phyloP scores from a whole-genome alignment of 2,329 filamentous ascomycete species.

The Aphanocladium album region DNA sequence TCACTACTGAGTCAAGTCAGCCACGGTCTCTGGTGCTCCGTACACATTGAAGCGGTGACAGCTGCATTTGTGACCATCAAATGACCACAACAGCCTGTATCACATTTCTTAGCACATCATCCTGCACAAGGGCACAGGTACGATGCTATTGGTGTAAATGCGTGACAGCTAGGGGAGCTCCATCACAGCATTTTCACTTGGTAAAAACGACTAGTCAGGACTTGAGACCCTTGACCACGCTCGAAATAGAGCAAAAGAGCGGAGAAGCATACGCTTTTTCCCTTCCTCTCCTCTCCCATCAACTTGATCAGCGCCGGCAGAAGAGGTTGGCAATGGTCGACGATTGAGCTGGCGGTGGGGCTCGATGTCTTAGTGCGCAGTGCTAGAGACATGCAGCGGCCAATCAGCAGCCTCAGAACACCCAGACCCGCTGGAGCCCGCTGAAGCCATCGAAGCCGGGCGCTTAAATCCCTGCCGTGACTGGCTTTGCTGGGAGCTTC shows the following conservation, averaged over 20 bases:
- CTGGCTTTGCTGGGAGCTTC: not conserved
- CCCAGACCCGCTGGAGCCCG: not conserved
- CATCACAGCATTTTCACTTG: not conserved
- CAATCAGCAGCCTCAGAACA: not conserved
- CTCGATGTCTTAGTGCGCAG: not conserved
- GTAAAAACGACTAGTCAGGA: not conserved
- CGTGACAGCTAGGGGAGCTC: not conserved
- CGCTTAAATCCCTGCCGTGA: slow-evolving; percentile 12
- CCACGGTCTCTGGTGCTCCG: not conserved
- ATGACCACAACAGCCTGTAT: not conserved
- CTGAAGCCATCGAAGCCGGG: slow-evolving; percentile 6
- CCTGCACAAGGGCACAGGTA: not conserved
- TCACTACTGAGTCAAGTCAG: not conserved
- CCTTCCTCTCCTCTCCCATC: not conserved
- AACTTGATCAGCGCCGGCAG: not conserved
- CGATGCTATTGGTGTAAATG: not conserved
- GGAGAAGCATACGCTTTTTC: not conserved
- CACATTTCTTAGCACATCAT: not conserved
- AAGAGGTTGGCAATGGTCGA: not conserved
- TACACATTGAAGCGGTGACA: not conserved
- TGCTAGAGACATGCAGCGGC: slow-evolving; percentile 9
- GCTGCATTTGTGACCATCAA: not conserved
- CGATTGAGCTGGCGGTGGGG: not conserved
- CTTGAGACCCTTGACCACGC: not conserved
- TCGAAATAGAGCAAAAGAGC: not conserved